Percentiles rank a stretch among this genome's conserved stretches.
phyloP scores from a whole-genome alignment of 2,329 filamentous ascomycete genomes.

The Macrophomina phaseolina region DNA sequence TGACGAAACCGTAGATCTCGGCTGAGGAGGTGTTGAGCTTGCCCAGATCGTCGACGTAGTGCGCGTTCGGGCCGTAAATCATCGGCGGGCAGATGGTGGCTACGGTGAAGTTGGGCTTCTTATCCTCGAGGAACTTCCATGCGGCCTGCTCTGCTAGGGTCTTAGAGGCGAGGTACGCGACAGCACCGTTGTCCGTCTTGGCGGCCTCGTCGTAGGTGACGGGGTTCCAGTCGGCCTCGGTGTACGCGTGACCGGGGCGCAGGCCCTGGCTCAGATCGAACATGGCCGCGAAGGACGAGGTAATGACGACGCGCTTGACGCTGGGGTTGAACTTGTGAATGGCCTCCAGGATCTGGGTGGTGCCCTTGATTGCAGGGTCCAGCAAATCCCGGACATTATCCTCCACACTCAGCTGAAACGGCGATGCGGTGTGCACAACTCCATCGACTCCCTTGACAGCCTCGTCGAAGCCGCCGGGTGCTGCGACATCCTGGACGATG shows the following conservation, averaged over 20 bases:
- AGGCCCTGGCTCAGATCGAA: constrained; percentile 6
- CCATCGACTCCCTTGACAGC: constrained; percentile 51
- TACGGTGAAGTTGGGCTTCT: constrained; percentile 34
- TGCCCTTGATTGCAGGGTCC: constrained; percentile 54
- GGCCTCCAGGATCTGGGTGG: constrained; percentile 48
- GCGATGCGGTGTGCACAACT: constrained; percentile 54
- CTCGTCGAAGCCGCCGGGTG: constrained; percentile 44
- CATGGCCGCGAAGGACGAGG: constrained; percentile 28
- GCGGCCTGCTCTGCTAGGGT: constrained; percentile 36
- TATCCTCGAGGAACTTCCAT: constrained; percentile 35
- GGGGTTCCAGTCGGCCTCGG: constrained; percentile 37
- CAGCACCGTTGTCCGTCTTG: constrained; percentile 28
- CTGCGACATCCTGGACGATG: constrained; percentile 51
- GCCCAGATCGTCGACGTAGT: constrained; percentile 15
- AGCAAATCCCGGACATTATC: constrained; percentile 40
- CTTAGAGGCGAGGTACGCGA: constrained; percentile 37
- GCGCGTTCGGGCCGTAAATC: constrained; percentile 35
- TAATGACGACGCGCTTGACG: constrained; percentile 35
- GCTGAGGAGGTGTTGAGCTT: constrained; percentile 14
- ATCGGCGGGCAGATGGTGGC: constrained; percentile 37
- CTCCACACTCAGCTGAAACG: constrained; percentile 21
- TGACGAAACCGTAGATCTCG: constrained; percentile 21
- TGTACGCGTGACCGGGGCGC: constrained; percentile 31
- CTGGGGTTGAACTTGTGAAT: constrained; percentile 21
- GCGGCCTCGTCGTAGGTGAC: constrained; percentile 35